phyloP scores from a whole-genome alignment of 2,329 filamentous ascomycete species.

The Zymoseptoria pseudotritici region DNA sequence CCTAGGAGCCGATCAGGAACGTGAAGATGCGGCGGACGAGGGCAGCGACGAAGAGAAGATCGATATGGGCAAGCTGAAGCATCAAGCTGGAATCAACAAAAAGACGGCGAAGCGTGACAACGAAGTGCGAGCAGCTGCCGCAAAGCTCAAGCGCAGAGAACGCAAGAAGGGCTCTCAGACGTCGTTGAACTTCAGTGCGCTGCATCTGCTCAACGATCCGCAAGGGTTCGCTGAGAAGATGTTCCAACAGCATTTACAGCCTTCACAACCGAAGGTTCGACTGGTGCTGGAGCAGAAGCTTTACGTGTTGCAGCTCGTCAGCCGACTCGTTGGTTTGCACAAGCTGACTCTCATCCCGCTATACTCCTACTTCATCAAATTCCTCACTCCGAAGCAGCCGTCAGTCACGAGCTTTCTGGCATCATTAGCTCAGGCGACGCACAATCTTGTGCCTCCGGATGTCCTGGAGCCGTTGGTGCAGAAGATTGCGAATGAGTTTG shows the following conservation, averaged over 20 bases:
- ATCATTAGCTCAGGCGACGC: constrained; percentile 82
- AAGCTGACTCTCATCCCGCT: constrained; percentile 82
- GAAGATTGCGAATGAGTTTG: constrained; percentile 98
- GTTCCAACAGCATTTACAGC: constrained; percentile 82
- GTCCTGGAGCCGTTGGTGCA: constrained; percentile 80
- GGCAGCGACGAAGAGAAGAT: constrained; percentile 73
- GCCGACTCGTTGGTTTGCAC: constrained; percentile 83
- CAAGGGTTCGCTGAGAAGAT: constrained; percentile 87
- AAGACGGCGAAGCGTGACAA: constrained; percentile 85
- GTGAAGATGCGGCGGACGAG: constrained; percentile 78
- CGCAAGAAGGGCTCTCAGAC: constrained; percentile 83
- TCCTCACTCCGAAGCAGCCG: constrained; percentile 77
- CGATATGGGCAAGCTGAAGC: constrained; percentile 74
- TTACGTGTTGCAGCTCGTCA: constrained; percentile 82
- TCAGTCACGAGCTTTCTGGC: constrained; percentile 91
- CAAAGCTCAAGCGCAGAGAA: constrained; percentile 74
- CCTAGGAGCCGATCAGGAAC: constrained; percentile 88
- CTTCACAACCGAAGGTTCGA: constrained; percentile 65
- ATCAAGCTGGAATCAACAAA: constrained; percentile 89
- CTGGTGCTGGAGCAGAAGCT: constrained; percentile 83
- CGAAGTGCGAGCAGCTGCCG: constrained; percentile 69
- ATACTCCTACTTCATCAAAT: constrained; percentile 93
- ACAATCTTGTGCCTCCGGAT: constrained; percentile 87
- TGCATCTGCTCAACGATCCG: constrained; percentile 88
- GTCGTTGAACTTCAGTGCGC: constrained; percentile 87